phyloP scores from a whole-genome alignment of 1,284 basidiomycete genomes.

The Papiliotrema laurentii region DNA sequence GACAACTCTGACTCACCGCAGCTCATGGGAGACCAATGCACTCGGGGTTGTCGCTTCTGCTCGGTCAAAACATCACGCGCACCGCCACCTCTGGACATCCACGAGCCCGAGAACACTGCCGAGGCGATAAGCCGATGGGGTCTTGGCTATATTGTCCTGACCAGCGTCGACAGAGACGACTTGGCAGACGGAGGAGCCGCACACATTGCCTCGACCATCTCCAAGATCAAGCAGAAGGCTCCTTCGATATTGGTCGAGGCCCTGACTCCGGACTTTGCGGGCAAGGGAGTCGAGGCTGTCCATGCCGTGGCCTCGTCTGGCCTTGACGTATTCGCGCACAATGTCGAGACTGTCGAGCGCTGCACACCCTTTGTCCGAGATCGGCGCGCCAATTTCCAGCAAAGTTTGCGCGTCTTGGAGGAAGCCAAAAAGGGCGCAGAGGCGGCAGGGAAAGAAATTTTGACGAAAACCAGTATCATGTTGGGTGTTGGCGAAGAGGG shows the following conservation, averaged over 20 bases:
- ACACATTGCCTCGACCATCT: constrained; percentile 93
- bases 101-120: constrained; percentile 97
- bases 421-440: constrained; percentile 80
- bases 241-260: constrained; percentile 96
- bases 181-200: constrained; percentile 84
- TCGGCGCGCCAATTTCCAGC: constrained; percentile 85
- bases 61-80: constrained; percentile 89
- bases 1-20: constrained; percentile 35
- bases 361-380: constrained; percentile 94
- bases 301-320: constrained; percentile 81
- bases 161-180: constrained; percentile 95
- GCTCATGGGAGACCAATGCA: constrained; percentile 99
- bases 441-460: constrained; percentile 66
- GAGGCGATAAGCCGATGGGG: constrained; percentile 99
- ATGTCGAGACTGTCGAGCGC: constrained; percentile 90
- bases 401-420: constrained; percentile 78
- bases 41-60: constrained; percentile 95
- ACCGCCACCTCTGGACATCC: constrained; percentile 87
- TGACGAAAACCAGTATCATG: constrained; percentile 99
- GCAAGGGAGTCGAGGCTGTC: constrained; percentile 65
- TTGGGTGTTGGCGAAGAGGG: constrained; percentile 90
- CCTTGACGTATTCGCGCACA: constrained; percentile 97
- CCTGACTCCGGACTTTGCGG: constrained; percentile 90
- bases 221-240: constrained; percentile 93
- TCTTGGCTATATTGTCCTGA: constrained; percentile 95